Evolutionary conservation across 1,139 yeast genomes (phyloP).

Genomic region (Suhomyces bokatorum): DNA sequence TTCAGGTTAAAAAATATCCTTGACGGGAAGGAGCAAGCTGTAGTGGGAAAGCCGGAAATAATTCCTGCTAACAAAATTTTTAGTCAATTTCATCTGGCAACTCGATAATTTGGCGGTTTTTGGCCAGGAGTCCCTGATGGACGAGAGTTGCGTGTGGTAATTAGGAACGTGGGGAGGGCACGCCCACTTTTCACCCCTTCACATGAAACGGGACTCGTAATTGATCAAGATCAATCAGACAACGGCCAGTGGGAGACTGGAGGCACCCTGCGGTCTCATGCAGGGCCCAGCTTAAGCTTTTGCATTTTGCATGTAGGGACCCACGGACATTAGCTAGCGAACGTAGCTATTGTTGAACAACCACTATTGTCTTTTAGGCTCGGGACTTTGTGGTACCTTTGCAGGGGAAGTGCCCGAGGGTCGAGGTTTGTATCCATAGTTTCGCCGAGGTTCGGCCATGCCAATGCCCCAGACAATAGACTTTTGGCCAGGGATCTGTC

Average conservation of each 20-base stretch:
- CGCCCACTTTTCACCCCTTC: background rate
- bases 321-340: no score
- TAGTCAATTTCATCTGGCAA: slow-evolving; percentile 1
- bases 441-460: no score
- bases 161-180: no score
- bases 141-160: background rate
- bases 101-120: background rate
- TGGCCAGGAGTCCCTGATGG: background rate
- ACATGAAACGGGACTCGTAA: background rate
- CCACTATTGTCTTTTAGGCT: no score
- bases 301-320: background rate
- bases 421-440: no score
- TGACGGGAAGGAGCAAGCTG: background rate
- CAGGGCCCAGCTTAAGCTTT: background rate
- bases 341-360: no score
- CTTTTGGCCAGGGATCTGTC: no score
- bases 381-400: no score
- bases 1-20: background rate
- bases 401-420: no score
- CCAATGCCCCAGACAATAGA: no score
- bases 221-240: background rate
- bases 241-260: background rate
- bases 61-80: background rate
- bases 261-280: background rate
- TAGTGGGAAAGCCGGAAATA: background rate